These are phyloP conservation scores for Cryphonectria japonica DNA, from an alignment of 2,329 filamentous ascomycete species.

Conservation along the genomic window DNA sequence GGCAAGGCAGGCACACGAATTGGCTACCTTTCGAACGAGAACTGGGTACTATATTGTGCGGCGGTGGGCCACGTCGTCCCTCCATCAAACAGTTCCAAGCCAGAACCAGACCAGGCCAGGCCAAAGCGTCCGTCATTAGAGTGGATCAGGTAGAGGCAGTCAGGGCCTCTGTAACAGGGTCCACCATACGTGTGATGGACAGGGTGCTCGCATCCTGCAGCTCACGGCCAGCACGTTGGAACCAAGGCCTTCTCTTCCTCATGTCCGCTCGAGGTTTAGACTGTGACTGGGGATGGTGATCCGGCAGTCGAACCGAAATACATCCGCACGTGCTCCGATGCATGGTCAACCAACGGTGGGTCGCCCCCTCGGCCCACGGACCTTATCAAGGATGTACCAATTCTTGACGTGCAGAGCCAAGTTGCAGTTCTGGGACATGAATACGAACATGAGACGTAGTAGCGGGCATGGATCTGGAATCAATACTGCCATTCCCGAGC, in stretches of 20 bases:
- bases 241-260: not conserved
- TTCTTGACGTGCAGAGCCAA: not conserved
- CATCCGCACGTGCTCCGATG: not conserved
- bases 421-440: not conserved
- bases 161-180: not conserved
- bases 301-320: slow-evolving; percentile 8
- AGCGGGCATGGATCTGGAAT: not conserved
- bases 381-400: not conserved
- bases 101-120: not conserved
- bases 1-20: not conserved
- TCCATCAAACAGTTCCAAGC: not conserved
- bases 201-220: not conserved
- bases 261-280: not conserved
- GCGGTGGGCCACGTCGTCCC: not conserved
- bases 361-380: not conserved
- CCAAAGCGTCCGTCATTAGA: not conserved
- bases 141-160: not conserved
- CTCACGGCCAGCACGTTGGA: not conserved
- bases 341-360: not conserved
- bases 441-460: not conserved
- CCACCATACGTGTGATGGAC: not conserved
- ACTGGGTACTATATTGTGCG: no score
- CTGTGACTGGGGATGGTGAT: not conserved
- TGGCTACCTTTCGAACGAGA: not conserved
- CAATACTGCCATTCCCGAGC: not conserved